Conservation (phyloP, 192 early-diverging fungal genomes). For the Coemansia erecta region DNA sequence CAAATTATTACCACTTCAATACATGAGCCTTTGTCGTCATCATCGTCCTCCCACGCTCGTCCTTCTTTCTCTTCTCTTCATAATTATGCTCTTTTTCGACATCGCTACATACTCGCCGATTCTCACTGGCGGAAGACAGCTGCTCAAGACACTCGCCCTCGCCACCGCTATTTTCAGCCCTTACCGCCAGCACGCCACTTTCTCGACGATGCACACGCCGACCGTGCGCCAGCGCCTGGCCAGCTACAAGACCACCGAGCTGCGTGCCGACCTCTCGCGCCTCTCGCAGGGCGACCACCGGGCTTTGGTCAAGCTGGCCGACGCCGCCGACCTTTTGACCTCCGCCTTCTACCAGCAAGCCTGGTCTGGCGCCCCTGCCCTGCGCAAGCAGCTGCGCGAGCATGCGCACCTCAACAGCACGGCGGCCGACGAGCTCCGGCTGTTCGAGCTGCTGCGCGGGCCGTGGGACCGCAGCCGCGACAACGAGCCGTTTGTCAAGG, state of each 20-base stretch:
- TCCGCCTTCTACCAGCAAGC: conserved; percentile 64
- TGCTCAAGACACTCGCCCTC: conserved; percentile 9
- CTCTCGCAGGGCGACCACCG: conserved; percentile 57
- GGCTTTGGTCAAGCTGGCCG: conserved; percentile 62
- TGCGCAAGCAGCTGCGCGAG: conserved; percentile 53
- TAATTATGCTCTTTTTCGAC: conserved; percentile 4
- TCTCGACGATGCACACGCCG: not conserved
- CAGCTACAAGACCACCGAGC: conserved; percentile 55
- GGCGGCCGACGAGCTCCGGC: conserved; percentile 32
- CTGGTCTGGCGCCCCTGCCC: conserved; percentile 59
- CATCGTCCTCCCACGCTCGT: not conserved
- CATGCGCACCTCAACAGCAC: conserved; percentile 12
- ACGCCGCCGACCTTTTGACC: conserved; percentile 61
- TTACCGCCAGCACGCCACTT: conserved; percentile 1
- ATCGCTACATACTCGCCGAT: conserved; percentile 5
- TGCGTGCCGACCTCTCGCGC: conserved; percentile 59
- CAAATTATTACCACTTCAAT: not conserved
- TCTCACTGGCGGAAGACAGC: not conserved
- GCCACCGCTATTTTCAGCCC: conserved; percentile 6
- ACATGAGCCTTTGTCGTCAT: not conserved
- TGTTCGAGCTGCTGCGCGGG: conserved; percentile 66
- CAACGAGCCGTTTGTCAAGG: conserved; percentile 55
- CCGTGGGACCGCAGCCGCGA: conserved; percentile 64
- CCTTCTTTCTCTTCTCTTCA: not conserved
- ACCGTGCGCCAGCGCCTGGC: conserved; percentile 39